Evolutionary conservation across 192 early-diverging fungal species (phyloP).

Genomic region (Coemansia sp.): DNA sequence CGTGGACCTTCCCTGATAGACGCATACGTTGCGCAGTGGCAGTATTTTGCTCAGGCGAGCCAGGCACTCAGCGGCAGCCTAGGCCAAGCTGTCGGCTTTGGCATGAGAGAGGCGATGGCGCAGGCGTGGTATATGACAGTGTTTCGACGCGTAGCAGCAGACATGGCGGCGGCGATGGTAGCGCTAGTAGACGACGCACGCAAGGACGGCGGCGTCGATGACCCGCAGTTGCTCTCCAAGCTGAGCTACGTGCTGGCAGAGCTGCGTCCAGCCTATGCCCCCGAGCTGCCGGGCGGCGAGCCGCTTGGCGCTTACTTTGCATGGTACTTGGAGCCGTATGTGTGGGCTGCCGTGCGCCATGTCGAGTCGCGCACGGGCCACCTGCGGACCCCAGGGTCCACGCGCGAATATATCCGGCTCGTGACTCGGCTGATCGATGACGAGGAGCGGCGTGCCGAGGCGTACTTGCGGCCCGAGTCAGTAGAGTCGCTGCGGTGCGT

Average conservation of each 20-base stretch:
- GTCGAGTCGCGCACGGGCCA: slow-evolving; percentile 72
- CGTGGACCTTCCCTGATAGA: not conserved
- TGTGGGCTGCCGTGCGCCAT: slow-evolving; percentile 57
- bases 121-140: not conserved
- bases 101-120: not conserved
- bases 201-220: not conserved
- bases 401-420: slow-evolving; percentile 92
- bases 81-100: not conserved
- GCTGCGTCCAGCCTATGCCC: not conserved
- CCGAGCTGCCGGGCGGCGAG: not conserved
- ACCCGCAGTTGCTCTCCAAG: not conserved
- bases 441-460: slow-evolving; percentile 79
- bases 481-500: slow-evolving; percentile 67
- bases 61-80: not conserved
- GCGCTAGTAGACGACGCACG: not conserved
- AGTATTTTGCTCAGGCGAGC: not conserved
- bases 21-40: slow-evolving; percentile 6
- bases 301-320: not conserved
- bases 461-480: slow-evolving; percentile 77
- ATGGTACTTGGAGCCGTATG: slow-evolving; percentile 3
- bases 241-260: not conserved
- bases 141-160: not conserved
- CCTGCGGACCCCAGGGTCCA: slow-evolving; percentile 80
- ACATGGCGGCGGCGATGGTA: not conserved
- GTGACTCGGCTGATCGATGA: slow-evolving; percentile 66